Evolutionary conservation across 2,329 filamentous ascomycete species (phyloP).

Genomic region (Aspergillus sp.): DNA sequence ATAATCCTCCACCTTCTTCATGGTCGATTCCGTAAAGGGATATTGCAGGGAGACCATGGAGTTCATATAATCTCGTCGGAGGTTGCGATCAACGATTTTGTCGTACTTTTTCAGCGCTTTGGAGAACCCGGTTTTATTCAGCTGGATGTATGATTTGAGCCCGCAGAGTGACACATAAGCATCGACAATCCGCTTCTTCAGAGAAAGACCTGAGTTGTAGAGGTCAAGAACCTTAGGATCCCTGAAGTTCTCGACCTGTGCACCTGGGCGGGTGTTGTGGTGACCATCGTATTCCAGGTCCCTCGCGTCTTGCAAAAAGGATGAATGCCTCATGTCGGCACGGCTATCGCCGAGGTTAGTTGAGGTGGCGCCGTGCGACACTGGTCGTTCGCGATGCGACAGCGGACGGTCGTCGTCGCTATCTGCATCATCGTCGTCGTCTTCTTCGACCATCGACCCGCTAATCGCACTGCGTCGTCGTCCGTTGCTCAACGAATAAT

Average conservation of each 20-base stretch:
- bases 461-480: slow-evolving; percentile 48
- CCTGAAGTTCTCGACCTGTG: slow-evolving; percentile 71
- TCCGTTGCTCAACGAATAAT: slow-evolving; percentile 45
- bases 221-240: slow-evolving; percentile 69
- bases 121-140: slow-evolving; percentile 94
- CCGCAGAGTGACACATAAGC: slow-evolving; percentile 92
- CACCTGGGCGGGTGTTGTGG: slow-evolving; percentile 20
- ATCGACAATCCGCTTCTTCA: slow-evolving; percentile 87
- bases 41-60: slow-evolving; percentile 73
- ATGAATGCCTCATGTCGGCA: slow-evolving; percentile 36
- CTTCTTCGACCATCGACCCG: slow-evolving; percentile 53
- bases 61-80: slow-evolving; percentile 76
- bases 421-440: slow-evolving; percentile 48
- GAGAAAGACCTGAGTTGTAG: slow-evolving; percentile 71
- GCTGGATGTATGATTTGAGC: slow-evolving; percentile 90
- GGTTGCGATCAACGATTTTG: slow-evolving; percentile 82
- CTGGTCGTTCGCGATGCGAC: slow-evolving; percentile 15
- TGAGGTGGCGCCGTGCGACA: slow-evolving; percentile 29
- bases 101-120: slow-evolving; percentile 99
- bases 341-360: slow-evolving; percentile 27
- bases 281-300: slow-evolving; percentile 16
- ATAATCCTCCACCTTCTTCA: slow-evolving; percentile 67
- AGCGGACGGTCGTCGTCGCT: slow-evolving; percentile 60
- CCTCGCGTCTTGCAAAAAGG: slow-evolving; percentile 26
- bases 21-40: slow-evolving; percentile 74